Conservation (phyloP, 2,329 filamentous ascomycete genomes). For the Teratosphaeria gauchensis region DNA sequence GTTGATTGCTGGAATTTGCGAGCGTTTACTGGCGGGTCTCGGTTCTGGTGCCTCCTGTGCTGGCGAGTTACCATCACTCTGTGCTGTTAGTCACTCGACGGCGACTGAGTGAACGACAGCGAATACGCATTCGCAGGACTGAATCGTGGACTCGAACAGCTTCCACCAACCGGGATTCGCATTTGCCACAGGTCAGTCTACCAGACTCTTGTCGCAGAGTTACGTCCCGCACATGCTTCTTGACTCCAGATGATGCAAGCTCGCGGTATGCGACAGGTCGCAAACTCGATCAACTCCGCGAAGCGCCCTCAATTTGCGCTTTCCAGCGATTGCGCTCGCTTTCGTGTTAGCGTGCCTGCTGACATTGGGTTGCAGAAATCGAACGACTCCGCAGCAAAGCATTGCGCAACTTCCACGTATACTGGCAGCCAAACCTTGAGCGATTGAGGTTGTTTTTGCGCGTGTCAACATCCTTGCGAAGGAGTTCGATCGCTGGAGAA, state of each 20-base stretch:
- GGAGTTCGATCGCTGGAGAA: background rate
- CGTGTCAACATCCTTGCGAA: constrained; percentile 6
- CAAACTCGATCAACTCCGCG: background rate
- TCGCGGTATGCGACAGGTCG: background rate
- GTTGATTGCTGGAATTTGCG: background rate
- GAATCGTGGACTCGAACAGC: background rate
- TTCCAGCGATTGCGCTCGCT: background rate
- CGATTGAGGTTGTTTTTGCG: constrained; percentile 9
- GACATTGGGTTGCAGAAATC: background rate
- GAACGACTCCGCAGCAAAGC: background rate
- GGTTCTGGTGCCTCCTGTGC: background rate
- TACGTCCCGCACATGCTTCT: background rate
- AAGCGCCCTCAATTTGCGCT: constrained; percentile 11
- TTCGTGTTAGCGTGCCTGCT: background rate
- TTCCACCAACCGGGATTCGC: background rate
- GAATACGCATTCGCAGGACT: background rate
- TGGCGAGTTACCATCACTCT: background rate
- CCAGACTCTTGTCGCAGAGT: background rate
- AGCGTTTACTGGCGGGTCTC: background rate
- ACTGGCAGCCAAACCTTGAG: constrained; percentile 7
- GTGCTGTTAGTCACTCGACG: background rate
- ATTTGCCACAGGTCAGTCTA: background rate
- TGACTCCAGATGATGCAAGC: background rate
- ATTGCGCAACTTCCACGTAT: no score
- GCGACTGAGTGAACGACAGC: background rate